phyloP scores from a whole-genome alignment of 768 basidiomycete genomes.

The Amanita polypyramis region DNA sequence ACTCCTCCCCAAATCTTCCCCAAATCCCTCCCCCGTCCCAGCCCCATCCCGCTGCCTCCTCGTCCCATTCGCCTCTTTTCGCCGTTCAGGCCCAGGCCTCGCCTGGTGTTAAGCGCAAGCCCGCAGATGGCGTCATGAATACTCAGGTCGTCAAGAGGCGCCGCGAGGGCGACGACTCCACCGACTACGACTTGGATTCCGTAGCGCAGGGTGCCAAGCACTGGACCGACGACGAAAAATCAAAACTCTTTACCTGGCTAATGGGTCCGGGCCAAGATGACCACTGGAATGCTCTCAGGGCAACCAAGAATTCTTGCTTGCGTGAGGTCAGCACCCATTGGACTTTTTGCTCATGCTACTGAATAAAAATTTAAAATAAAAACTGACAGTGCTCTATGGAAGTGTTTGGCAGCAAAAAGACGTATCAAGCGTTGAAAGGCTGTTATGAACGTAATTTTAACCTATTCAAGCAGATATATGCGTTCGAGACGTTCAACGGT shows the following conservation, averaged over 20 bases:
- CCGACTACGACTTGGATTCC: constrained; percentile 36
- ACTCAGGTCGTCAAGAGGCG: constrained; percentile 35
- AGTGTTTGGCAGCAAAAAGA: constrained; percentile 68
- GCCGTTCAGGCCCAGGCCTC: constrained; percentile 23
- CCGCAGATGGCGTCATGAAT: constrained; percentile 25
- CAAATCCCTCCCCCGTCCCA: constrained; percentile 21
- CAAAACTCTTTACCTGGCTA: constrained; percentile 68
- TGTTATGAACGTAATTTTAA: constrained; percentile 83
- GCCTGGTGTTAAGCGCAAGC: constrained; percentile 43
- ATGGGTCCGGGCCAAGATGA: constrained; percentile 64
- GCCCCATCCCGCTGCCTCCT: constrained; percentile 21
- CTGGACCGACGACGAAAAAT: constrained; percentile 80
- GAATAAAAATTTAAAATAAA: too few species aligned
- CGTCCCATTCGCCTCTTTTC: constrained; percentile 29
- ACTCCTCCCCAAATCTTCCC: constrained; percentile 26
- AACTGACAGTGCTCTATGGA: constrained; percentile 60
- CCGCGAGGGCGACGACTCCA: constrained; percentile 30
- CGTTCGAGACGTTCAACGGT: constrained; percentile 48
- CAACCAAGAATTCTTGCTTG: constrained; percentile 76
- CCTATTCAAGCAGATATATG: constrained; percentile 73
- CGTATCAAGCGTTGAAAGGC: constrained; percentile 76
- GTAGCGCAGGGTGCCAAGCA: constrained; percentile 62
- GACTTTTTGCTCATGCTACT: constrained; percentile 1
- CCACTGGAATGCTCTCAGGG: constrained; percentile 68
- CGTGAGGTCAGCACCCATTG: constrained; percentile 40